Percentiles rank a stretch among this genome's conserved stretches.
These are phyloP conservation scores for Leccinum uliginosum DNA, from an alignment of 768 basidiomycete species.

Conservation along the genomic window DNA sequence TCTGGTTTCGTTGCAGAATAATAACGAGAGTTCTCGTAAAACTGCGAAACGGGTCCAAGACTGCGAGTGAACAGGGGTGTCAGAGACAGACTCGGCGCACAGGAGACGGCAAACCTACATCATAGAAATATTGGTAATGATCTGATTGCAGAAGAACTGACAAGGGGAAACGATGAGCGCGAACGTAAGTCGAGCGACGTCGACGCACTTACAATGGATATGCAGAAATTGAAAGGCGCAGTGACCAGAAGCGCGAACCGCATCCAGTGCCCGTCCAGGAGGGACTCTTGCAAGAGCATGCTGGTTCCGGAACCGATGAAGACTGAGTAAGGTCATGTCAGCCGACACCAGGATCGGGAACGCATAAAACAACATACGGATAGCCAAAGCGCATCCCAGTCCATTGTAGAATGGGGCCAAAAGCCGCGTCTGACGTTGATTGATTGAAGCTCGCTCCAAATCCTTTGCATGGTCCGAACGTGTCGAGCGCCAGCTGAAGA, in stretches of 20 bases:
- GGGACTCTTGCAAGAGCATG: constrained; percentile 60
- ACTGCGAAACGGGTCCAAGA: constrained; percentile 81
- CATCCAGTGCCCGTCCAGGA: constrained; percentile 56
- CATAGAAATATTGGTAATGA: constrained; percentile 60
- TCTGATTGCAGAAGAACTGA: constrained; percentile 73
- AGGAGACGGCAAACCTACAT: constrained; percentile 29
- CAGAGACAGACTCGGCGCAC: constrained; percentile 30
- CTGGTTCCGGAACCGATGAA: constrained; percentile 62
- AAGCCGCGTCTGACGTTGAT: constrained; percentile 48
- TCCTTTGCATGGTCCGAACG: constrained; percentile 38
- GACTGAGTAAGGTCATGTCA: constrained; percentile 37
- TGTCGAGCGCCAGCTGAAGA: constrained; percentile 46
- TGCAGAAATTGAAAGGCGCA: constrained; percentile 68
- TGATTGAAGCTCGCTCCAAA: constrained; percentile 45
- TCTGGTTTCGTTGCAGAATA: constrained; percentile 68
- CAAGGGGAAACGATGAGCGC: neutral
- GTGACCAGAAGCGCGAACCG: constrained; percentile 67
- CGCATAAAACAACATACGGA: constrained; percentile 44
- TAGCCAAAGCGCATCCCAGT: constrained; percentile 57
- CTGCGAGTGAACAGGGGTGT: constrained; percentile 30
- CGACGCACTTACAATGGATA: constrained; percentile 56
- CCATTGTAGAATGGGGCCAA: constrained; percentile 74
- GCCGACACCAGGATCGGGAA: neutral
- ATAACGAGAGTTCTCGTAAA: constrained; percentile 78
- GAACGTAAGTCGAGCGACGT: neutral